Percentiles rank a stretch among this genome's conserved stretches.
phyloP scores from a whole-genome alignment of 805 yeast genomes.

The Priceomyces haplophilus region DNA sequence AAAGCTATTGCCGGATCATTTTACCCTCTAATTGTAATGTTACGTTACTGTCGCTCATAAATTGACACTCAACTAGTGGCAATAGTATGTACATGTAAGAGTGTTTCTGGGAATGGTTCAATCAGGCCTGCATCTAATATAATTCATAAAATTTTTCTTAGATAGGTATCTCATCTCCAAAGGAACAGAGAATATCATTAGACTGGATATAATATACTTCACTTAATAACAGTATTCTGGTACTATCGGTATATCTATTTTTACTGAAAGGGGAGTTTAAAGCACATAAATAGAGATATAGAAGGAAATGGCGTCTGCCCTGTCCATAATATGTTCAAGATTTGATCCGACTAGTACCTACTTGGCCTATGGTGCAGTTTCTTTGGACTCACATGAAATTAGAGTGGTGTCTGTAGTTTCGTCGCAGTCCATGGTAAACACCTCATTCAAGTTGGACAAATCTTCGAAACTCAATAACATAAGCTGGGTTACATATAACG shows the following conservation, averaged over 20 bases:
- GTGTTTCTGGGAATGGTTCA: no score
- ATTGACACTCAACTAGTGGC: no score
- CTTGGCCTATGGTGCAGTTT: slow-evolving; percentile 62
- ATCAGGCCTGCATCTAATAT: neutral
- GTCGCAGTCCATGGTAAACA: slow-evolving; percentile 41
- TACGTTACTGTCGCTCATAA: no score
- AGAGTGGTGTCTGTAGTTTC: slow-evolving; percentile 54
- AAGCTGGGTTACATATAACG: slow-evolving; percentile 48
- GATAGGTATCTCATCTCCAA: neutral
- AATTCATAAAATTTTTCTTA: neutral
- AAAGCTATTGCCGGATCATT: no score
- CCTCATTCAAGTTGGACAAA: slow-evolving; percentile 53
- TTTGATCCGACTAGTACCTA: slow-evolving; percentile 64
- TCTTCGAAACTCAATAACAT: slow-evolving; percentile 48
- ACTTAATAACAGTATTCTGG: no score
- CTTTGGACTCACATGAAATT: slow-evolving; percentile 69
- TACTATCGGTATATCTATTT: no score
- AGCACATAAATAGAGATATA: neutral
- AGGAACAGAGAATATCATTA: neutral
- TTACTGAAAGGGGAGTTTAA: no score
- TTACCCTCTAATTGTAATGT: no score
- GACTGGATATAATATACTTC: no score
- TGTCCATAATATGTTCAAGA: slow-evolving; percentile 38
- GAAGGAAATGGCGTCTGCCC: slow-evolving; percentile 12
- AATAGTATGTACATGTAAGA: no score